Conservation (phyloP, 148 eudicot species). For the Amaranthus palmeri region DNA sequence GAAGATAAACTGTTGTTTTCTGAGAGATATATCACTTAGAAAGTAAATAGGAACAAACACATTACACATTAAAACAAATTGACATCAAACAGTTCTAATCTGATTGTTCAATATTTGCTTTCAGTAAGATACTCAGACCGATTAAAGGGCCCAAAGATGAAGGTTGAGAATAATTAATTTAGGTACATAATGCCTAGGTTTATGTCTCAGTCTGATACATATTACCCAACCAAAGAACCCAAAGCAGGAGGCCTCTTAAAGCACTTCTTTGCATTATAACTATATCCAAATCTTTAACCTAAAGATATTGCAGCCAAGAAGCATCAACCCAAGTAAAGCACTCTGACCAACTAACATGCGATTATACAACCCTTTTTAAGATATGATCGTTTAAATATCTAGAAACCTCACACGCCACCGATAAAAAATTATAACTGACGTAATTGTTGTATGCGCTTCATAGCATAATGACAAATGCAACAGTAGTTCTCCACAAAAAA, state of each 20-base stretch:
- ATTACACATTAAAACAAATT: not conserved
- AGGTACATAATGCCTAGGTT: not conserved
- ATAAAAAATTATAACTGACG: not conserved
- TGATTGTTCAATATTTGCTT: not conserved
- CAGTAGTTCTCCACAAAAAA: too few relatives aligned
- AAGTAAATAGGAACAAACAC: not conserved
- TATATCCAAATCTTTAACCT: not conserved
- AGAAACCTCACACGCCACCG: not conserved
- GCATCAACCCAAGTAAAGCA: not conserved
- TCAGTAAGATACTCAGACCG: not conserved
- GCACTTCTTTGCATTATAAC: not conserved
- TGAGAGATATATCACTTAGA: not conserved
- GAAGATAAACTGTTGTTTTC: conserved; percentile 22
- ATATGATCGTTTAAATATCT: not conserved
- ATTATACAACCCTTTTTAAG: too few relatives aligned
- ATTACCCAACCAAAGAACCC: not conserved
- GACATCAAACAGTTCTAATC: conserved; percentile 4
- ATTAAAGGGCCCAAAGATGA: not conserved
- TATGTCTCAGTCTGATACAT: conserved; percentile 1
- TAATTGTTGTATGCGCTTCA: not conserved
- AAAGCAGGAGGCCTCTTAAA: not conserved
- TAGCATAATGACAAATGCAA: not conserved
- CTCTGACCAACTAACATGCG: not conserved
- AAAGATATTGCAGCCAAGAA: not conserved
- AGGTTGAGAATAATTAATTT: not conserved